These are phyloP conservation scores for Rhazya stricta DNA, from an alignment of 257 asterid species.

Conservation along the genomic window DNA sequence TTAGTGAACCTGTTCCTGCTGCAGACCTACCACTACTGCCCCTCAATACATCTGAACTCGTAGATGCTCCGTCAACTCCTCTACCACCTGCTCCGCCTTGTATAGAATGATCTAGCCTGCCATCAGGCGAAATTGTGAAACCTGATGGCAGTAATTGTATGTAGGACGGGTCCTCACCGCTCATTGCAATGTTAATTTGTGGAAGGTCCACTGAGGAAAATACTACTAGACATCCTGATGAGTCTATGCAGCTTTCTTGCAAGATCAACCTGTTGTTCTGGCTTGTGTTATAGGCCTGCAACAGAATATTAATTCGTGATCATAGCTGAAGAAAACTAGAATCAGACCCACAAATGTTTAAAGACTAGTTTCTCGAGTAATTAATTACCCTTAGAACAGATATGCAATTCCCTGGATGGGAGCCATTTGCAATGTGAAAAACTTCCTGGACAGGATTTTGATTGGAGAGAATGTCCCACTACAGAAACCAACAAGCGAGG, in stretches of 20 bases:
- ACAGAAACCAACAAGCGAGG: background rate
- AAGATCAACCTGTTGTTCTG: constrained; percentile 87
- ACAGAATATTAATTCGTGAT: background rate
- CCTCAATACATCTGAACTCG: constrained; percentile 33
- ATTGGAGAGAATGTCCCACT: constrained; percentile 96
- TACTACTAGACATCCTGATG: constrained; percentile 74
- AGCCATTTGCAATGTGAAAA: constrained; percentile 87
- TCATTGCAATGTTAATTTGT: constrained; percentile 77
- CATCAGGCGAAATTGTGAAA: constrained; percentile 75
- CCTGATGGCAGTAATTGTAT: constrained; percentile 81
- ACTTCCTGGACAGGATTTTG: constrained; percentile 89
- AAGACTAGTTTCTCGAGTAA: background rate
- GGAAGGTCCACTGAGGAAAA: constrained; percentile 80
- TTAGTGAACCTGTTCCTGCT: constrained; percentile 49
- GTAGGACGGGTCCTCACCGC: constrained; percentile 81
- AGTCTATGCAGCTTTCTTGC: constrained; percentile 90
- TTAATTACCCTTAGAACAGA: constrained; percentile 74
- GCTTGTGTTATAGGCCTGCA: constrained; percentile 69
- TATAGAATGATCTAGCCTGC: constrained; percentile 25
- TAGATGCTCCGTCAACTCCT: constrained; percentile 35
- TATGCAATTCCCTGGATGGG: constrained; percentile 89
- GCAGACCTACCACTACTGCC: background rate
- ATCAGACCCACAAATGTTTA: background rate
- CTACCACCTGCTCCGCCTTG: constrained; percentile 9
- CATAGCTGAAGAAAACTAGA: background rate